Evolutionary conservation across 2,329 filamentous ascomycete species (phyloP).

Genomic region (Hymenoscyphus fraxineus): DNA sequence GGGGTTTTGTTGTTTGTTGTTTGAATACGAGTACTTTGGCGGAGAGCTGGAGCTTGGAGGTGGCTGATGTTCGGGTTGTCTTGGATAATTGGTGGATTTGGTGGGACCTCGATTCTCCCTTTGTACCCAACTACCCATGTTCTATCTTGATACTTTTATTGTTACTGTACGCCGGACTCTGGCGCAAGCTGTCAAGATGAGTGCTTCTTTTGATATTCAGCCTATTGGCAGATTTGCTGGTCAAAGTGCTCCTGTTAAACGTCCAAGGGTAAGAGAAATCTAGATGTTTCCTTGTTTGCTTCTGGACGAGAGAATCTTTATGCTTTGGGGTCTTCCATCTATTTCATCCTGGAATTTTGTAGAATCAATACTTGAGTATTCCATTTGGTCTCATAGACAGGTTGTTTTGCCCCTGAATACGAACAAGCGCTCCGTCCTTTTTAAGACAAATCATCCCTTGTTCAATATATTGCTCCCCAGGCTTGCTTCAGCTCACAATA

Average conservation of each 20-base stretch:
- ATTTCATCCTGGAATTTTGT: neutral
- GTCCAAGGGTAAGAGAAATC: slow-evolving; percentile 58
- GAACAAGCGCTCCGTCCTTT: neutral
- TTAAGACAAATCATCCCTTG: neutral
- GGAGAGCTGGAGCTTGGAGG: slow-evolving; percentile 3
- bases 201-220: slow-evolving; percentile 57
- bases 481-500: neutral
- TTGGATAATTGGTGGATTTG: neutral
- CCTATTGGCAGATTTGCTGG: slow-evolving; percentile 67
- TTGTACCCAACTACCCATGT: neutral
- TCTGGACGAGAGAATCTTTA: neutral
- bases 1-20: slow-evolving; percentile 7
- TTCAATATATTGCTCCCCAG: neutral
- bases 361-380: too few species aligned
- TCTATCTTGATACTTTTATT: neutral
- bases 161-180: neutral
- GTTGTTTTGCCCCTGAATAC: neutral
- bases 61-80: slow-evolving; percentile 12
- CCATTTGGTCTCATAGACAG: too few species aligned
- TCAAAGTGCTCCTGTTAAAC: slow-evolving; percentile 65
- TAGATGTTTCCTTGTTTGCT: slow-evolving; percentile 1
- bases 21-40: slow-evolving; percentile 11
- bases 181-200: slow-evolving; percentile 22
- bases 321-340: neutral
- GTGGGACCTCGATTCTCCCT: neutral